Percentiles rank a stretch among this genome's conserved stretches.
Evolutionary conservation across 495 filamentous ascomycete species (phyloP).

Genomic region (Penicillium pulvis): DNA sequence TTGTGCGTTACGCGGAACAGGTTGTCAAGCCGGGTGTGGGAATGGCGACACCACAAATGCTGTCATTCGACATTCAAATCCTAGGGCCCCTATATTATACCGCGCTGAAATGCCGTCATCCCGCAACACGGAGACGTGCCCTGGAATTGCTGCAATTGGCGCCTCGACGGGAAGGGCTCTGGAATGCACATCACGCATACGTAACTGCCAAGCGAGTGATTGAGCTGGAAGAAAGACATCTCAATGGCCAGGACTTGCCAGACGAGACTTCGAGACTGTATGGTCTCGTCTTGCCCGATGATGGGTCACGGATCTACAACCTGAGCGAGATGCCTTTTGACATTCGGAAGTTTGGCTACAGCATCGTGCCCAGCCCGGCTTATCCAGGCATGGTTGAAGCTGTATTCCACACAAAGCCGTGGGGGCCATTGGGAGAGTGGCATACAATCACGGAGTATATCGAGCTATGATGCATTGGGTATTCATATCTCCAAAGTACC

Average conservation of each 20-base stretch:
- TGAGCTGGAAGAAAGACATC: constrained; percentile 6
- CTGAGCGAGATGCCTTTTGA: constrained; percentile 6
- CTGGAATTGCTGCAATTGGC: constrained; percentile 6
- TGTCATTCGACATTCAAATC: constrained; percentile 8
- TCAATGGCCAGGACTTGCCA: constrained; percentile 5
- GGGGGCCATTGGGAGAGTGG: constrained; percentile 4
- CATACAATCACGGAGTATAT: constrained; percentile 10
- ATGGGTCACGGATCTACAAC: constrained; percentile 2
- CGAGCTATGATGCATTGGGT: background rate
- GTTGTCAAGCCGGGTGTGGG: constrained; percentile 2
- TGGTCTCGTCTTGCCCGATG: constrained; percentile 4
- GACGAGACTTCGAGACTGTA: constrained; percentile 5
- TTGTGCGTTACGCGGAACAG: constrained; percentile 11
- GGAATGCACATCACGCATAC: constrained; percentile 10
- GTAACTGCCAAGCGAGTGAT: constrained; percentile 9
- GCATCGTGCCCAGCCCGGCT: constrained; percentile 1
- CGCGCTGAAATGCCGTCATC: constrained; percentile 5
- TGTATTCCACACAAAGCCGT: constrained; percentile 10
- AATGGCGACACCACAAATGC: constrained; percentile 3
- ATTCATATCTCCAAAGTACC: too few species aligned
- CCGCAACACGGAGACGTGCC: constrained; percentile 5
- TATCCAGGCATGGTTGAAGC: constrained; percentile 4
- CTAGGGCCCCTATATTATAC: constrained; percentile 8
- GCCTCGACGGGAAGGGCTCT: constrained; percentile 8
- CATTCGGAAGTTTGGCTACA: constrained; percentile 7